Percentiles rank a stretch among this genome's conserved stretches.
Evolutionary conservation across 2,329 filamentous ascomycete species (phyloP).

Genomic region (Niveomyces coronatus): DNA sequence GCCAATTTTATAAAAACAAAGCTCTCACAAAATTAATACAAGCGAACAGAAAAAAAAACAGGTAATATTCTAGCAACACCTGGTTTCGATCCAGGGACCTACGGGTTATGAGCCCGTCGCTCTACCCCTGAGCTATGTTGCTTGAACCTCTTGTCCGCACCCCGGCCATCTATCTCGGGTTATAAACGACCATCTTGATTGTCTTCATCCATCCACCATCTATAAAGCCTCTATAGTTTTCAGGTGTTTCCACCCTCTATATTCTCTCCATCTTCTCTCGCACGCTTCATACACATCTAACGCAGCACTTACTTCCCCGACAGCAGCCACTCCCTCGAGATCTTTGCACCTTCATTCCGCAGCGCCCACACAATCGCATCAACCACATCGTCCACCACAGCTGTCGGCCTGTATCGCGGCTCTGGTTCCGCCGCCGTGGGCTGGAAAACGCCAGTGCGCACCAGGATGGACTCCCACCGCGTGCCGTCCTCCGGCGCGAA

Average conservation of each 20-base stretch:
- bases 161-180: background rate
- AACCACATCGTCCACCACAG: conserved; percentile 63
- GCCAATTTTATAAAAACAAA: background rate
- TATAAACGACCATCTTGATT: conserved; percentile 4
- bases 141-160: conserved; percentile 5
- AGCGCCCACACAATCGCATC: conserved; percentile 71
- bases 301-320: background rate
- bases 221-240: background rate
- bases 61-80: background rate
- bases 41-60: background rate
- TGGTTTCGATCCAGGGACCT: conserved; percentile 11
- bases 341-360: conserved; percentile 38
- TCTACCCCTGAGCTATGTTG: conserved; percentile 11
- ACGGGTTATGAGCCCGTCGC: conserved; percentile 23
- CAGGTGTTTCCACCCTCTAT: background rate
- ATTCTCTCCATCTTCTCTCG: background rate
- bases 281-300: background rate
- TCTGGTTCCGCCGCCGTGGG: conserved; percentile 27
- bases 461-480: conserved; percentile 68
- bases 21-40: background rate
- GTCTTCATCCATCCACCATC: background rate
- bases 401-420: conserved; percentile 51
- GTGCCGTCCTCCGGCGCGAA: conserved; percentile 57
- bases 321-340: conserved; percentile 21
- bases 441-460: conserved; percentile 68